phyloP scores from a whole-genome alignment of 2,329 filamentous ascomycete genomes.

The Akanthomyces dipterigenus region DNA sequence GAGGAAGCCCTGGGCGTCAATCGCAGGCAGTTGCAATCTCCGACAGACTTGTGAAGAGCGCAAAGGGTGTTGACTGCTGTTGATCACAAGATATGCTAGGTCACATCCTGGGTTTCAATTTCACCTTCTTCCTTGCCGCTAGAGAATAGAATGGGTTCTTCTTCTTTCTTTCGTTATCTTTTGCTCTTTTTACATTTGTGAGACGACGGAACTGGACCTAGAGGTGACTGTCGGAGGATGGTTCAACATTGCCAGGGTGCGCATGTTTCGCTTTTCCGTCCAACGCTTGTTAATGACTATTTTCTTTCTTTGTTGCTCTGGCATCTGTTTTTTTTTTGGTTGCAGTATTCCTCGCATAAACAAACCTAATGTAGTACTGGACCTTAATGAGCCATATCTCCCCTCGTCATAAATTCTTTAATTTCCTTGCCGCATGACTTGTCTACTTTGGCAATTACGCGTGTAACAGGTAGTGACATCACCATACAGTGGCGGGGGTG shows the following conservation, averaged over 20 bases:
- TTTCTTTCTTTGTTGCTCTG: background rate
- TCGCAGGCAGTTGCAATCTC: background rate
- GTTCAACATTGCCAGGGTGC: background rate
- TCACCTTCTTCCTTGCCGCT: background rate
- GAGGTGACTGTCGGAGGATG: background rate
- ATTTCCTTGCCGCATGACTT: background rate
- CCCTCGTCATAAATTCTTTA: background rate
- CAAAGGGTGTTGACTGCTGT: background rate
- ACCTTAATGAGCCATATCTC: background rate
- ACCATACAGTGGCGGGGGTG: no score
- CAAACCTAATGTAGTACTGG: background rate
- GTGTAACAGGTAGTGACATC: background rate
- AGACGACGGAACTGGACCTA: background rate
- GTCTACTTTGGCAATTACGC: background rate
- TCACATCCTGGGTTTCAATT: background rate
- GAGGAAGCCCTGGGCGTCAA: background rate
- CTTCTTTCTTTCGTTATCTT: background rate
- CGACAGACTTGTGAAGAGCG: background rate
- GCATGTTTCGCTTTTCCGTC: background rate
- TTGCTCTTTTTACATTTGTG: background rate
- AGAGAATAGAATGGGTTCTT: conserved; percentile 4
- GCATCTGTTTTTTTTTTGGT: background rate
- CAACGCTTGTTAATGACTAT: background rate
- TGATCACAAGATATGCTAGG: background rate
- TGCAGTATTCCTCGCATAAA: background rate